Base-by-base conservation (phyloP, 139 green algal genomes). In the Marvania coccoides region DNA sequence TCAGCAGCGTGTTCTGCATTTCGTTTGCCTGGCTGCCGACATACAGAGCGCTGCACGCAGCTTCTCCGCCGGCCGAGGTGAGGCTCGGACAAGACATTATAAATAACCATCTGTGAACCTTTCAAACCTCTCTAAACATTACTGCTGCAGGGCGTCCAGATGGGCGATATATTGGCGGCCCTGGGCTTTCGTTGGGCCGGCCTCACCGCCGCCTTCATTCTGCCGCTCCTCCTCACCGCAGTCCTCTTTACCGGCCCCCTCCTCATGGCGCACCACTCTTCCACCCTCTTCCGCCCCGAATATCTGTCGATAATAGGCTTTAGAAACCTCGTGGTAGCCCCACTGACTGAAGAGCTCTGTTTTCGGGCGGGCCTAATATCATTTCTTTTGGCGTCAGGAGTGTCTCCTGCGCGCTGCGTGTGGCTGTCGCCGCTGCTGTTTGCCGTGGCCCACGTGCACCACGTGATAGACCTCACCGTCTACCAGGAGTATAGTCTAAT, bases 331-430 rank as follows among this genome's bases (percentile, higher is more conserved):
- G 2, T 83, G 3, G 48, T 84, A 0, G 85, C 82, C 1, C 90
- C 90, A 2, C 3, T 93, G 26, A 78, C 77, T 0, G 90, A 96
- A 70, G 90, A 96, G 74, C 89, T 82, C 28, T 79, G 77, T 29
- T 96, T 95, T 67, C 71, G 90, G 9, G 76, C 77, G 10, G 90
- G 88, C 71, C 85, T 94, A 70, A 64, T 82, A 31, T 84, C 85
- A 5, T 73, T 88, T 55, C 72, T 93, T 12, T 23, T 74, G 35
- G 26, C 35, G 2, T 13, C 8, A 2, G 53, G 66, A 1, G 45
- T 35, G 1, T n/a, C 19, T 3, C n/a, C 47, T 5, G 8, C 9
- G 1, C 23, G 34, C 2, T 63, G 61, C 13, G 63, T 88, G 46
- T 60, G 78, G 5, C 24, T 85, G 23, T 85, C 79, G 2, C 88